These are phyloP conservation scores for Westerdykella aurantiaca DNA, from an alignment of 2,329 filamentous ascomycete species.

Conservation along the genomic window DNA sequence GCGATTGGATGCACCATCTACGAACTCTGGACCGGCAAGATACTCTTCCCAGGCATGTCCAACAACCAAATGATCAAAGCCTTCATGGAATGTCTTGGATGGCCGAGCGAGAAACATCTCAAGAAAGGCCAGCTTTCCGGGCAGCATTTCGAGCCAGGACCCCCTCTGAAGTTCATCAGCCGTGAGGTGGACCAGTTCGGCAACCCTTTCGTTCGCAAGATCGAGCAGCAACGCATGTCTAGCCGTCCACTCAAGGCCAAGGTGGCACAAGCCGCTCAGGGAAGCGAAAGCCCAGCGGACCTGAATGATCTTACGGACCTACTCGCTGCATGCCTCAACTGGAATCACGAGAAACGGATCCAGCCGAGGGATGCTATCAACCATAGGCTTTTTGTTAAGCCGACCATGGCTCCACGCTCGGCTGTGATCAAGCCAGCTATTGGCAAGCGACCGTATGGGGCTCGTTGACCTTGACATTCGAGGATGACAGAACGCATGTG, in stretches of 20 bases:
- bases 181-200: constrained; percentile 57
- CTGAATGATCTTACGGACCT: constrained; percentile 80
- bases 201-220: constrained; percentile 61
- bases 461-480: too few species aligned
- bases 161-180: constrained; percentile 77
- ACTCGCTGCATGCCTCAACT: constrained; percentile 76
- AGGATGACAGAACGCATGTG: too few species aligned
- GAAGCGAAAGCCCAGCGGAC: constrained; percentile 70
- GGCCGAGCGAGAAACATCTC: constrained; percentile 82
- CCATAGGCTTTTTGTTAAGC: constrained; percentile 72
- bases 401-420: constrained; percentile 14
- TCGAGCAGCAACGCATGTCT: constrained; percentile 60
- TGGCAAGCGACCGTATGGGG: constrained; percentile 11
- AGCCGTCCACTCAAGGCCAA: constrained; percentile 67
- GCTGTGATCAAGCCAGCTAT: constrained; percentile 25
- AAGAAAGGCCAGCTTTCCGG: constrained; percentile 80
- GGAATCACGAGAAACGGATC: constrained; percentile 90
- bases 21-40: constrained; percentile 95
- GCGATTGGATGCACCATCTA: constrained; percentile 95
- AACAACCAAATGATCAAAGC: constrained; percentile 98
- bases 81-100: constrained; percentile 94
- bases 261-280: constrained; percentile 57
- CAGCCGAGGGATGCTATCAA: constrained; percentile 79
- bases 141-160: constrained; percentile 53
- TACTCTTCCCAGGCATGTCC: constrained; percentile 87